Conservation (phyloP, 805 yeast species). For the Saccharomyces cerevisiae region DNA sequence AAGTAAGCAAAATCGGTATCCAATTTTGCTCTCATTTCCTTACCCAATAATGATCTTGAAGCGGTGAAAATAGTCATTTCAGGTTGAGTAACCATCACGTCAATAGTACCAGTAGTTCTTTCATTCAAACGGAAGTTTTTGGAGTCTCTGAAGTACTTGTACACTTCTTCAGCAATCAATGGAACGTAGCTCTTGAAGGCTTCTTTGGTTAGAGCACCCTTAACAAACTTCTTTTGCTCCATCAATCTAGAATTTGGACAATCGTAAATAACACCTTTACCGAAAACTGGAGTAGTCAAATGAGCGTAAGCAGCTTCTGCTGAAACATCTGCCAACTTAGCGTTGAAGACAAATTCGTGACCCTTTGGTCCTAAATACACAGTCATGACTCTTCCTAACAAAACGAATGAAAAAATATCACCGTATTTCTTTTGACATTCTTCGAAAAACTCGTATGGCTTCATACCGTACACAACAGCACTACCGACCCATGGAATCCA, state of each 20-base stretch:
- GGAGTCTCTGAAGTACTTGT: conserved; percentile 52
- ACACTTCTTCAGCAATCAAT: conserved; percentile 68
- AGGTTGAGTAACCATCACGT: conserved; percentile 80
- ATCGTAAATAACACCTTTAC: conserved; percentile 95
- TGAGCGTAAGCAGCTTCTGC: conserved; percentile 96
- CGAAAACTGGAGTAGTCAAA: conserved; percentile 98
- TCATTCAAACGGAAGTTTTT: conserved; percentile 37
- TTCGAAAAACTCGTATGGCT: conserved; percentile 85
- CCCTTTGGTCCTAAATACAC: conserved; percentile 96
- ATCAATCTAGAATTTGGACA: conserved; percentile 88
- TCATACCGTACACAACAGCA: conserved; percentile 82
- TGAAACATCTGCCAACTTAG: conserved; percentile 78
- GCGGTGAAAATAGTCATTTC: conserved; percentile 96
- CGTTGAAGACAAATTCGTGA: conserved; percentile 90
- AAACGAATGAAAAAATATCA: conserved; percentile 82
- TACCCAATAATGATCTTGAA: conserved; percentile 82
- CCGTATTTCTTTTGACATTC: conserved; percentile 76
- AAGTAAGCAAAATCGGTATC: conserved; percentile 76
- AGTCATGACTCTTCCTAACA: conserved; percentile 88
- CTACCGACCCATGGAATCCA: conserved; percentile 96
- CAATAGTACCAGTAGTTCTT: conserved; percentile 41
- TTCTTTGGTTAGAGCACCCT: conserved; percentile 77
- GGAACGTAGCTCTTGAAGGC: conserved; percentile 85
- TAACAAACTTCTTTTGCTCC: conserved; percentile 98
- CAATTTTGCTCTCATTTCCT: conserved; percentile 78